A percentile compares a stretch with the other conserved stretches of the same genome.
Evolutionary conservation across 768 basidiomycete species (phyloP).

Genomic region (Trametes sanguinea): DNA sequence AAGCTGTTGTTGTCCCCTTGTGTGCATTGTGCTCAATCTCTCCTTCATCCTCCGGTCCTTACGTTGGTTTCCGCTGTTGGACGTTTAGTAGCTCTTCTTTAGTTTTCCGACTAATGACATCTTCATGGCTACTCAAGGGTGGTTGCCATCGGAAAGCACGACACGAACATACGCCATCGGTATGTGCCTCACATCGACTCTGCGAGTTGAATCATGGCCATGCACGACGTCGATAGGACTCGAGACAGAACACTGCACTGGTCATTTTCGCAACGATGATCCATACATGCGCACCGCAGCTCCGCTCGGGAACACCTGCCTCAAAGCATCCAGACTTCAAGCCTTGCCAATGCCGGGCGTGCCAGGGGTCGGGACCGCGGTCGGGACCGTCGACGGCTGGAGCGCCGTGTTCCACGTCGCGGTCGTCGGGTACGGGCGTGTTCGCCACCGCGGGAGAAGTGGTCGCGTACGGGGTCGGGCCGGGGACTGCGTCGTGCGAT

Average conservation of each 20-base stretch:
- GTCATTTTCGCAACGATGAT: background rate
- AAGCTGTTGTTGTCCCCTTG: background rate
- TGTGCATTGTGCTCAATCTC: too few species aligned
- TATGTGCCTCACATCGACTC: too few species aligned
- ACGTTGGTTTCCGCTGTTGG: slow-evolving; percentile 4
- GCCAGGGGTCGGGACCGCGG: slow-evolving; percentile 27
- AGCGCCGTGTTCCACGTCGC: slow-evolving; percentile 53
- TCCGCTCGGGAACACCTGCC: too few species aligned
- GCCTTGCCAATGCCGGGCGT: slow-evolving; percentile 20
- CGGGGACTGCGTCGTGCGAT: slow-evolving; percentile 39
- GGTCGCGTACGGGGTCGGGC: slow-evolving; percentile 50
- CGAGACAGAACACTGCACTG: background rate
- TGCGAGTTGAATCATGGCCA: too few species aligned
- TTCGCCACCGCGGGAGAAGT: slow-evolving; percentile 43
- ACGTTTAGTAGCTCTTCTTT: background rate
- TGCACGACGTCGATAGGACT: too few species aligned
- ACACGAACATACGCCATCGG: too few species aligned
- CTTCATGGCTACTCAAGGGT: too few species aligned
- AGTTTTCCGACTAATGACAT: background rate
- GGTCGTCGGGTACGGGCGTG: slow-evolving; percentile 46
- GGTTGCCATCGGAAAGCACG: too few species aligned
- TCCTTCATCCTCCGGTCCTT: background rate
- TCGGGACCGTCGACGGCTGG: slow-evolving; percentile 50
- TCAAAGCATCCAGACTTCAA: background rate
- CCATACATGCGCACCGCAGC: too few species aligned